A percentile compares a stretch with the other conserved stretches of the same genome.
Evolutionary conservation across 306 rosid genomes (phyloP).

Genomic region (Prunus padus): DNA sequence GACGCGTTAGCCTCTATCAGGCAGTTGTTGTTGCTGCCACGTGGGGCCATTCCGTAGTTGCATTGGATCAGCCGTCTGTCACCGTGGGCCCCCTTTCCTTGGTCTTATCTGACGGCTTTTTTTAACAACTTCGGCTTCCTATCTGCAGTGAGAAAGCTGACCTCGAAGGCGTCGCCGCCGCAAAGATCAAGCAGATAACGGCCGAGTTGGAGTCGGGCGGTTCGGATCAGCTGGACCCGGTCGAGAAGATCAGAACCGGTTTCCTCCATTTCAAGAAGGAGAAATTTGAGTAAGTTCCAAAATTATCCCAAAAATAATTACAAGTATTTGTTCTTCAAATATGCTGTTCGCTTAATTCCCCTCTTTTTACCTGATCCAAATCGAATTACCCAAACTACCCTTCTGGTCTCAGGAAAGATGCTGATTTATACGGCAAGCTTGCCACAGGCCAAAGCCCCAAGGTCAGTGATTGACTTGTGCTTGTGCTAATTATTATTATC

Average conservation of each 20-base stretch:
- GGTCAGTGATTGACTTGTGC: conserved; percentile 37
- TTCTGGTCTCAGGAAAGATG: conserved; percentile 55
- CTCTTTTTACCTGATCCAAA: no score
- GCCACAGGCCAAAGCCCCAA: conserved; percentile 90
- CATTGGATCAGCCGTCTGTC: conserved; percentile 2
- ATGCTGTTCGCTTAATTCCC: conserved; percentile 22
- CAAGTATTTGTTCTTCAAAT: conserved; percentile 8
- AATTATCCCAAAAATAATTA: not conserved
- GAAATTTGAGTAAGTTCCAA: conserved; percentile 62
- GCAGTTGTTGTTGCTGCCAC: not conserved
- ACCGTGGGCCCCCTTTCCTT: conserved; percentile 13
- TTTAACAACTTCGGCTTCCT: not conserved
- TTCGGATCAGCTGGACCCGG: conserved; percentile 43
- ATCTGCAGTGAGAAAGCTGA: conserved; percentile 50
- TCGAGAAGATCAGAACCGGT: conserved; percentile 70
- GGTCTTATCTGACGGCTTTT: not conserved
- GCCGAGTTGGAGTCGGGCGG: conserved; percentile 46
- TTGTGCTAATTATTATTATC: not conserved
- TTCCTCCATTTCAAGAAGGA: conserved; percentile 65
- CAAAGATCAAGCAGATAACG: conserved; percentile 68
- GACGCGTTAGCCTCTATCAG: conserved; percentile 11
- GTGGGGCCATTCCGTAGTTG: conserved; percentile 13
- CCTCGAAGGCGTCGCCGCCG: conserved; percentile 62
- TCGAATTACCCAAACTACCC: conserved; percentile 18
- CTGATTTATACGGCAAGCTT: conserved; percentile 57